Conservation (phyloP, 176 grass and related monocot species). For the Eragrostis nindensis region DNA sequence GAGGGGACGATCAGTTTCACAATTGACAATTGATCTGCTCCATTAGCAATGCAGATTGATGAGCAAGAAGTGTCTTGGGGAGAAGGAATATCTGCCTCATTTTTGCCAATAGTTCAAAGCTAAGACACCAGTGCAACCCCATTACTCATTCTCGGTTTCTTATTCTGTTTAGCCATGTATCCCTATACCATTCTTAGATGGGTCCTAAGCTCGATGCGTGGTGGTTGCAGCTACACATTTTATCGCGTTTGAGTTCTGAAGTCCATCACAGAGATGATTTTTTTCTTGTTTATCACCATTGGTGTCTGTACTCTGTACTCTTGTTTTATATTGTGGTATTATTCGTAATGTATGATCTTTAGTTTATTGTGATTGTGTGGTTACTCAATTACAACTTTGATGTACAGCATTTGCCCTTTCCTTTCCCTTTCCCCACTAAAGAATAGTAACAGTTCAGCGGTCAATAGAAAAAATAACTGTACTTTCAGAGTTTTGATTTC, state of each 20-base stretch:
- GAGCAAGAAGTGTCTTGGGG: not conserved
- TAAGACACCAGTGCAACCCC: not conserved
- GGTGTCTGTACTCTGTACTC: not conserved
- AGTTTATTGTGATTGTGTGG: no score
- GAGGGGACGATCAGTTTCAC: not conserved
- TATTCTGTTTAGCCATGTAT: conserved; percentile 12
- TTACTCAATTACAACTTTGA: not conserved
- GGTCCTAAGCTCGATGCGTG: not conserved
- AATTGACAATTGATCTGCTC: not conserved
- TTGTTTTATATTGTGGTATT: no score
- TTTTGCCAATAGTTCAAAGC: not conserved
- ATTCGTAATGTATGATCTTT: no score
- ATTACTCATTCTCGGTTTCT: not conserved
- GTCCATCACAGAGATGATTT: conserved; percentile 2
- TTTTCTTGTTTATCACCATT: not conserved
- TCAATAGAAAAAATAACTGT: not conserved
- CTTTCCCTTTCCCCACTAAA: not conserved
- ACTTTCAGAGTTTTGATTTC: not conserved
- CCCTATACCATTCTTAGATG: not conserved
- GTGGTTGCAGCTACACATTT: not conserved
- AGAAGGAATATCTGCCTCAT: not conserved
- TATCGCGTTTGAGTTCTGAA: not conserved
- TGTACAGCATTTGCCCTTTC: not conserved
- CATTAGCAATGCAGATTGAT: conserved; percentile 1
- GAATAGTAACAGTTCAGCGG: no score